Evolutionary conservation across 768 basidiomycete genomes (phyloP).

Genomic region (Amyloporia xantha): DNA sequence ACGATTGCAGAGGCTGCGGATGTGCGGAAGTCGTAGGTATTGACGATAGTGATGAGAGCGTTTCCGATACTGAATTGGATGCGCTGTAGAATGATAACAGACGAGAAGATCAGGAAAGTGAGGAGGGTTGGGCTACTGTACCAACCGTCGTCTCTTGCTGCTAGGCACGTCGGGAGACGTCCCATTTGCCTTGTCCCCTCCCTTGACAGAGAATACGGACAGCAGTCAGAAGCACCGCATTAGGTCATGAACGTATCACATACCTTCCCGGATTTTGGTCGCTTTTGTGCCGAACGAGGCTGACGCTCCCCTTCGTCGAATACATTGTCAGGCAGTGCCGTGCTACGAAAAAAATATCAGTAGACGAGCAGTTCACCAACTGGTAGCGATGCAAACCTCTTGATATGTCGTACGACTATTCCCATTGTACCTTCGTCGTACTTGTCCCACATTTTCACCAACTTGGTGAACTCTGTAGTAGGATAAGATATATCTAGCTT

Average conservation of each 20-base stretch:
- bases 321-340: conserved; percentile 73
- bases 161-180: conserved; percentile 64
- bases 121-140: conserved; percentile 6
- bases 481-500: conserved; percentile 96
- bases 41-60: not conserved
- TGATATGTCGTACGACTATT: conserved; percentile 89
- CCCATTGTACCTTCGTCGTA: conserved; percentile 92
- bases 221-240: not conserved
- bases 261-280: conserved; percentile 59
- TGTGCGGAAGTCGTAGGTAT: not conserved
- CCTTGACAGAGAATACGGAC: conserved; percentile 34
- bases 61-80: conserved; percentile 14
- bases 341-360: conserved; percentile 34
- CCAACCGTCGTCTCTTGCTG: conserved; percentile 69
- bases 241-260: conserved; percentile 18
- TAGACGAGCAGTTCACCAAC: not conserved
- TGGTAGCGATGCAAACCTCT: conserved; percentile 44
- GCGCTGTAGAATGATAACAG: conserved; percentile 12
- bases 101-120: conserved; percentile 5
- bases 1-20: conserved; percentile 7
- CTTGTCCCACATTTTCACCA: conserved; percentile 93
- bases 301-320: conserved; percentile 80
- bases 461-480: conserved; percentile 89
- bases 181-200: conserved; percentile 52
- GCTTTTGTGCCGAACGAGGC: conserved; percentile 62